Conservation (phyloP, 1,139 yeast species). For the Candida pseudoviswanathii region DNA sequence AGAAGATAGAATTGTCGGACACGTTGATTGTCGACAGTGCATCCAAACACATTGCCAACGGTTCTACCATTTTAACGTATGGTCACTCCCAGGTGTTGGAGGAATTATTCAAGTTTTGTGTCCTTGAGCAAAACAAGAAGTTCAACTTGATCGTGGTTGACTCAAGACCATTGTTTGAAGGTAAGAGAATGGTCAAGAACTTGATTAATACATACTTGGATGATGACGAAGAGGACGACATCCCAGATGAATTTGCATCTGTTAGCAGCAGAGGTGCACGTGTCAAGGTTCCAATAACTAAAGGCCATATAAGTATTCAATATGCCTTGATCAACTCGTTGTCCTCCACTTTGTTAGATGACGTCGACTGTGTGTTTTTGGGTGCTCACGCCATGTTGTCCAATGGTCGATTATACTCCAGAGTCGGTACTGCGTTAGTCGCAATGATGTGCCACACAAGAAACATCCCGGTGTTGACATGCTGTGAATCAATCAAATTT, state of each 20-base stretch:
- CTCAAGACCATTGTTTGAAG: conserved; percentile 95
- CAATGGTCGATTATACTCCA: conserved; percentile 87
- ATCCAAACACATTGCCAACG: conserved; percentile 71
- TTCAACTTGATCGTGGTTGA: conserved; percentile 89
- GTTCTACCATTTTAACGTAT: conserved; percentile 81
- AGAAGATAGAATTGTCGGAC: conserved; percentile 83
- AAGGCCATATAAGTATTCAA: conserved; percentile 38
- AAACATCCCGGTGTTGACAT: conserved; percentile 90
- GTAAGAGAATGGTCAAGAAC: conserved; percentile 69
- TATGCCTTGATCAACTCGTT: conserved; percentile 82
- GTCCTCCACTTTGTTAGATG: conserved; percentile 74
- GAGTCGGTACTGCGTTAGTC: conserved; percentile 93
- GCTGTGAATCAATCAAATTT: conserved; percentile 94
- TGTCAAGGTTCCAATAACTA: conserved; percentile 31
- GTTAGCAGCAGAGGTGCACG: conserved; percentile 16
- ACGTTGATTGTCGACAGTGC: conserved; percentile 83
- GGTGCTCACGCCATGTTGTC: conserved; percentile 98
- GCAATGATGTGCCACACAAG: conserved; percentile 90
- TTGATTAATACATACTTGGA: conserved; percentile 43
- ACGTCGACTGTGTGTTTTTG: conserved; percentile 83
- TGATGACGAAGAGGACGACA: conserved; percentile 44
- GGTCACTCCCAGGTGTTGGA: conserved; percentile 87
- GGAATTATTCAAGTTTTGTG: conserved; percentile 74
- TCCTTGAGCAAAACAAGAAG: conserved; percentile 56
- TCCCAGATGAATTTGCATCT: conserved; percentile 42